These are phyloP conservation scores for Salix arbutifolia DNA, from an alignment of 345 rosid species.

Conservation along the genomic window DNA sequence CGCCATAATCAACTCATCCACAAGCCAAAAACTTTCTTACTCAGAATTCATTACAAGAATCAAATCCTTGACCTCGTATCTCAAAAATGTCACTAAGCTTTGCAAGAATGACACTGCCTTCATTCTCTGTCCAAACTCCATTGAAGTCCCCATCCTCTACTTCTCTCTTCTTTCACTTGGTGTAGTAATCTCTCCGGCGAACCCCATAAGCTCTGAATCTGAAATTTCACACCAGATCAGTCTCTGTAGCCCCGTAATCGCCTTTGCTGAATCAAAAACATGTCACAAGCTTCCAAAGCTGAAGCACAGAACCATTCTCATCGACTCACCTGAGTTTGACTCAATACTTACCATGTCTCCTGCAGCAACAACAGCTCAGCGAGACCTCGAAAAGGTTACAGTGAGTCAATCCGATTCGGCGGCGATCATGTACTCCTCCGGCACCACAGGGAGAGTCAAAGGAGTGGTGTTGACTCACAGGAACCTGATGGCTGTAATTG, in stretches of 20 bases:
- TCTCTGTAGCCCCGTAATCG: conserved; percentile 6
- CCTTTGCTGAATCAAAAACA: conserved; percentile 1
- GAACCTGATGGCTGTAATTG: conserved; percentile 14
- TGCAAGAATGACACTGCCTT: conserved; percentile 3
- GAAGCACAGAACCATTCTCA: not conserved
- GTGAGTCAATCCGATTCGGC: conserved; percentile 31
- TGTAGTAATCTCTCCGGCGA: not conserved
- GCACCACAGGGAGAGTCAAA: conserved; percentile 38
- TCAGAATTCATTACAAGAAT: not conserved
- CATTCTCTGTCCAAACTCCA: conserved; percentile 6
- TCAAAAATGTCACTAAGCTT: not conserved
- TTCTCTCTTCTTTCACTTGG: conserved; percentile 12
- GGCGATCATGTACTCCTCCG: conserved; percentile 36
- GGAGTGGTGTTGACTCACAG: conserved; percentile 40
- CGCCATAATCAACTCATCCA: conserved; percentile 2
- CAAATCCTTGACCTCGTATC: not conserved
- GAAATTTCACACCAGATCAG: conserved; percentile 3
- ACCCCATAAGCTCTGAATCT: conserved; percentile 8
- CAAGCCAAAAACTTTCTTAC: conserved; percentile 1
- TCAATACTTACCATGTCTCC: not conserved
- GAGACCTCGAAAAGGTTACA: not conserved
- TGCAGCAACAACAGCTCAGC: not conserved
- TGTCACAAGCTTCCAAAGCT: conserved; percentile 3
- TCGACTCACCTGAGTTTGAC: conserved; percentile 12
- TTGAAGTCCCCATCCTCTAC: conserved; percentile 10